Evolutionary conservation across 1,139 yeast genomes (phyloP), one percentile per base, ranked within the genome.

Genomic region (Debaryomyces fabryi): DNA sequence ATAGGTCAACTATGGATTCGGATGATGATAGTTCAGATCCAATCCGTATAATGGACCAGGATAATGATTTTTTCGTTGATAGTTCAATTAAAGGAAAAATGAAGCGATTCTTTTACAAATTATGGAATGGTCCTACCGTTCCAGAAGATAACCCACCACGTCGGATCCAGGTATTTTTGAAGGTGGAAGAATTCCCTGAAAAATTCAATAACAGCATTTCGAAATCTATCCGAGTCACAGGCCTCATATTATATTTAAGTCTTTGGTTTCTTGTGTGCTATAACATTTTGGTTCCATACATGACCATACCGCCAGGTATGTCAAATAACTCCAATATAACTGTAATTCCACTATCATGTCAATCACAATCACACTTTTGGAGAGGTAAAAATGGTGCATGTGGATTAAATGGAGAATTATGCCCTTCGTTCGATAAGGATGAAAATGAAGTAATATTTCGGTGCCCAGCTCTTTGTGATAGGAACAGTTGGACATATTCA

Each of bases 391-490:
- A 88, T 59, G 84, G 81, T 3, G 77, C 72, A 1, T 92, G 98
- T 72, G 97, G 97, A 0, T 57, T 86, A 7, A 72, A 86, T 57
- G 96, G 85, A 1, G 67, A 71, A 18, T 56, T 69, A 6, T 92
- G 97, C 67, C 80, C 82, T 1, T 65, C 72, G 30, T 63, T 67
- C 1, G 61, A 69, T 8, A 32, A 33, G 10, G 62, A 60, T 2
- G 64, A 62, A 10, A 60, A 74, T 33, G 85, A 84, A 39, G 73
- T 86, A 18, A 65, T 79, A 9, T 78, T 92, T 58, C 74, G 91
- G 56, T 92, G 98, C 65, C 97, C 97, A 0, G 96, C 97, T 0
- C 72, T 91, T 35, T 92, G 98, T 67, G 89, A 85, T 55, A 71
- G 87, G 40, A 88, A 82, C 30, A 84, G 92, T 38, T 83, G 88